Conservation (phyloP, 2,329 filamentous ascomycete species). For the Fusarium bactridioides region DNA sequence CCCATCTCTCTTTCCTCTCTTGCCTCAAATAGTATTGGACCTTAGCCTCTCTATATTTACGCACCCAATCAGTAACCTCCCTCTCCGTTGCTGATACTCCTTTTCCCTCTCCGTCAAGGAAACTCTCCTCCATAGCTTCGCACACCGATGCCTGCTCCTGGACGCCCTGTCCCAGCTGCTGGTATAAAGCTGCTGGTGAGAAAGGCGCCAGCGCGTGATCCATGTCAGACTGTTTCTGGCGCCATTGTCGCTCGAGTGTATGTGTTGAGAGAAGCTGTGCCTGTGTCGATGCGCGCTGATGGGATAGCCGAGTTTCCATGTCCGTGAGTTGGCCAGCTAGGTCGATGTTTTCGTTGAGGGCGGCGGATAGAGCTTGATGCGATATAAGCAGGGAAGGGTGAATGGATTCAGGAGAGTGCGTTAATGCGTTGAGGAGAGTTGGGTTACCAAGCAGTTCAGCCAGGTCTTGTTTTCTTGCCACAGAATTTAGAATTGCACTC, state of each 20-base stretch:
- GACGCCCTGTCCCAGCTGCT: conserved; percentile 77
- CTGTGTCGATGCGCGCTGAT: conserved; percentile 75
- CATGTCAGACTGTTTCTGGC: conserved; percentile 86
- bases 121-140: conserved; percentile 88
- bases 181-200: conserved; percentile 86
- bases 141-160: conserved; percentile 85
- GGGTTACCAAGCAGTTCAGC: conserved; percentile 71
- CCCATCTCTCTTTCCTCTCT: conserved; percentile 93
- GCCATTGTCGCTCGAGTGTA: conserved; percentile 91
- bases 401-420: conserved; percentile 69
- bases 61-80: conserved; percentile 86
- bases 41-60: conserved; percentile 80
- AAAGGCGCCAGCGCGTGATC: conserved; percentile 85
- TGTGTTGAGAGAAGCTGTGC: conserved; percentile 84
- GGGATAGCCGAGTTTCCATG: conserved; percentile 64
- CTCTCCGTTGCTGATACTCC: conserved; percentile 70
- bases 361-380: conserved; percentile 68
- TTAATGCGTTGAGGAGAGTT: conserved; percentile 75
- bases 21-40: conserved; percentile 80
- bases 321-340: conserved; percentile 70
- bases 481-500: conserved; percentile 20
- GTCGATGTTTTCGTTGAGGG: conserved; percentile 75
- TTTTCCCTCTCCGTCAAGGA: conserved; percentile 69
- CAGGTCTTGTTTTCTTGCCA: conserved; percentile 77
- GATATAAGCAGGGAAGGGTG: conserved; percentile 77